Evolutionary conservation across 176 grass and related monocot genomes (phyloP).

Genomic region (Elaeis guineensis): DNA sequence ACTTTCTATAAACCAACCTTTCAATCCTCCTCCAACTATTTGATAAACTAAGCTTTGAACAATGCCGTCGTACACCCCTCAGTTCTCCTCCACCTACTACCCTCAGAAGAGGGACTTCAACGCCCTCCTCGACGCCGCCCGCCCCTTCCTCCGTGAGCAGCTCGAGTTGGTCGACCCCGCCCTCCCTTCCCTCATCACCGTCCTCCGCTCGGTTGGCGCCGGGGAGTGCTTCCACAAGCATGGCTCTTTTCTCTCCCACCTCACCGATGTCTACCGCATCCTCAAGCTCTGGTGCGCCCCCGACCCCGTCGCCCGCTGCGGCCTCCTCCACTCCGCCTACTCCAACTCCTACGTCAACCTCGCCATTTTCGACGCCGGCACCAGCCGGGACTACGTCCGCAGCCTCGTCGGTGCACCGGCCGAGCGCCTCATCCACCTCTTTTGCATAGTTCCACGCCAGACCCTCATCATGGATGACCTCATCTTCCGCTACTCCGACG

Average conservation of each 20-base stretch:
- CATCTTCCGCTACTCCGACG: slow-evolving; percentile 36
- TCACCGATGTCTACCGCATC: slow-evolving; percentile 55
- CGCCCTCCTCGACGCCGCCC: slow-evolving; percentile 37
- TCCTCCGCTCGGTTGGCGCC: slow-evolving; percentile 49
- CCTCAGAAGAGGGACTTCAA: slow-evolving; percentile 15
- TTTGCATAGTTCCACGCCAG: slow-evolving; percentile 78
- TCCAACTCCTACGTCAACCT: slow-evolving; percentile 96
- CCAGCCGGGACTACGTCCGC: slow-evolving; percentile 27
- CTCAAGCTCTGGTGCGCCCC: slow-evolving; percentile 56
- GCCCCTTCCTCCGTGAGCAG: slow-evolving; percentile 63
- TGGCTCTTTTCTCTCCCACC: slow-evolving; percentile 86
- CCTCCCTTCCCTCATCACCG: slow-evolving; percentile 40
- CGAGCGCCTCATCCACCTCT: slow-evolving; percentile 84
- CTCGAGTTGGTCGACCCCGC: slow-evolving; percentile 38
- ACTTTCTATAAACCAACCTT: too few species aligned
- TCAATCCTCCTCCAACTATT: too few species aligned
- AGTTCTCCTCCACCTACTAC: neutral
- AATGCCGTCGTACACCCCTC: neutral
- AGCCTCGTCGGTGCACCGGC: slow-evolving; percentile 31
- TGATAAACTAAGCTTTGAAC: neutral
- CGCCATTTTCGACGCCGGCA: slow-evolving; percentile 72
- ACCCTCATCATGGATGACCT: slow-evolving; percentile 53
- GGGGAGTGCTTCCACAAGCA: slow-evolving; percentile 98
- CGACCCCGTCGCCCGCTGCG: slow-evolving; percentile 50
- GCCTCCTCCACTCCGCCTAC: slow-evolving; percentile 85